These are phyloP conservation scores for Leishmania major DNA, from an alignment of 208 protist species.

Conservation along the genomic window DNA sequence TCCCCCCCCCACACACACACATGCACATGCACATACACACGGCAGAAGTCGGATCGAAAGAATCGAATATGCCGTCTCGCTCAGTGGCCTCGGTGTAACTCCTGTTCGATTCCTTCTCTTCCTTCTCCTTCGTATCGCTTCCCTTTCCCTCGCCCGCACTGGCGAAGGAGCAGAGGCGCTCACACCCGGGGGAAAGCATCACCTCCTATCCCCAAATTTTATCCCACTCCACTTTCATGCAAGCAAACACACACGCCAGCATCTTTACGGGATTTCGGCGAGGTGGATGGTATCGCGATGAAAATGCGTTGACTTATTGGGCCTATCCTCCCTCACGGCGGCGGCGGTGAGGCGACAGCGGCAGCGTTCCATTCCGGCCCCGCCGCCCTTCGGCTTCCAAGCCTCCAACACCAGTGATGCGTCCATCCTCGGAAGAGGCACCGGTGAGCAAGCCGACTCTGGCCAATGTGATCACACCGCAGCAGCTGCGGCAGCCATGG, in stretches of 20 bases:
- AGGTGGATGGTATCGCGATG: constrained; percentile 20
- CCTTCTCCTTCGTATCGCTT: too few species aligned
- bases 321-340: constrained; percentile 16
- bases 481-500: neutral
- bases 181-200: neutral
- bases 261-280: neutral
- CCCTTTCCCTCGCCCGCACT: too few species aligned
- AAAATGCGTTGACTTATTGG: constrained; percentile 25
- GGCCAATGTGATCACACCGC: neutral
- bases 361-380: too few species aligned
- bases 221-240: neutral
- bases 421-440: neutral
- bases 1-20: too few species aligned
- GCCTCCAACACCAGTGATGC: neutral
- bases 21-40: too few species aligned
- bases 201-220: neutral
- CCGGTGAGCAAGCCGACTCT: neutral
- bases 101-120: too few species aligned
- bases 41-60: too few species aligned
- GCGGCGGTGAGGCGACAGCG: neutral
- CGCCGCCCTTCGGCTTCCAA: neutral
- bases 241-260: neutral
- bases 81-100: too few species aligned
- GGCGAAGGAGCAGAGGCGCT: neutral
- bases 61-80: too few species aligned